Evolutionary conservation across 139 green algal species (phyloP).

Genomic region (Chlorella sp.): DNA sequence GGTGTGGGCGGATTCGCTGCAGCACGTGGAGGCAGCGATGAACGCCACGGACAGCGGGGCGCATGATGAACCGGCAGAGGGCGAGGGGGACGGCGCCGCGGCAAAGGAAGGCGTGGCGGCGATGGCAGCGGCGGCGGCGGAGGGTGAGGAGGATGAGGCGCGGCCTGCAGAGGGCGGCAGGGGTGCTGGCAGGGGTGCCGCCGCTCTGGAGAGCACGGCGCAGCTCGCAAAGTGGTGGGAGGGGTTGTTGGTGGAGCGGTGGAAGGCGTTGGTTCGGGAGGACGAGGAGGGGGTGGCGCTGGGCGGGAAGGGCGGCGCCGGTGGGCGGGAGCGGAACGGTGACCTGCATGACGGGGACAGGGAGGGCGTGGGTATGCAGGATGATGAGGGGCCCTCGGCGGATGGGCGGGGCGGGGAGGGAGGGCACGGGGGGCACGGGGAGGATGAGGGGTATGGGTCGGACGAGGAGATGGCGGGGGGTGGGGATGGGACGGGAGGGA

Average conservation of each 20-base stretch:
- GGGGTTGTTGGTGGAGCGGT: conserved; percentile 7
- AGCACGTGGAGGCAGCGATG: not conserved
- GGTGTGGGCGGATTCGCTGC: not conserved
- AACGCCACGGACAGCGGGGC: too few relatives aligned
- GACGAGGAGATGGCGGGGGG: too few relatives aligned
- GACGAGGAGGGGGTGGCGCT: conserved; percentile 3
- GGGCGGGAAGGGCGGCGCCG: conserved; percentile 2
- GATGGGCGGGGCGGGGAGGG: too few relatives aligned
- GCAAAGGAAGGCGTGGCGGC: too few relatives aligned
- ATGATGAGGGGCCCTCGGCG: too few relatives aligned
- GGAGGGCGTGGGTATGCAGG: too few relatives aligned
- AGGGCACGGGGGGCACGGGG: too few relatives aligned
- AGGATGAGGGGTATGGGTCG: too few relatives aligned
- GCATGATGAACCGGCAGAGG: too few relatives aligned
- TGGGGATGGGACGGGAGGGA: too few relatives aligned
- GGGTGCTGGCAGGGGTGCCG: not conserved
- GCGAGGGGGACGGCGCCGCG: too few relatives aligned
- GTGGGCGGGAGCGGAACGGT: not conserved
- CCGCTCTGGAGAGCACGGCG: not conserved
- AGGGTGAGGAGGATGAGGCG: not conserved
- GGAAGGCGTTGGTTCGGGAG: not conserved
- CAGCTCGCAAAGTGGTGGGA: conserved; percentile 4
- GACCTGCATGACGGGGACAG: too few relatives aligned
- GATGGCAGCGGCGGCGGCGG: not conserved
- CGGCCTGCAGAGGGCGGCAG: not conserved